phyloP scores from a whole-genome alignment of 257 asterid species.

The Plantago elongata region DNA sequence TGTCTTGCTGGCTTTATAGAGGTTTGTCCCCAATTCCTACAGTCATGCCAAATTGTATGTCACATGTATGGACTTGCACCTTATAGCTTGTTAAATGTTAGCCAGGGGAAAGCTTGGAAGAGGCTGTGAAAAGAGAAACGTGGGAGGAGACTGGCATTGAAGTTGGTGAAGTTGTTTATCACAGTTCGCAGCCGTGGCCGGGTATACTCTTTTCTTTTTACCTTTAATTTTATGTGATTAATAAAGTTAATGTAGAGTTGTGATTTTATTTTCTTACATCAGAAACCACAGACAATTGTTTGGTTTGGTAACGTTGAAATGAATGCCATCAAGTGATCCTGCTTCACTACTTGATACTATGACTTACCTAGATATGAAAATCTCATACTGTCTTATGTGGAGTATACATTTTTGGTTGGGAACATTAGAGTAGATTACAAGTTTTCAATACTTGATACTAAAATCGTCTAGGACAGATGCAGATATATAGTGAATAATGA shows the following conservation, averaged over 20 bases:
- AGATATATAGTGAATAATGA: no score
- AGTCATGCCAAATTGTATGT: background rate
- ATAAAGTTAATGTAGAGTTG: no score
- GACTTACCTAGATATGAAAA: no score
- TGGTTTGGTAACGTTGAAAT: slow-evolving; percentile 3
- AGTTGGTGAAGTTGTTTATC: slow-evolving; percentile 90
- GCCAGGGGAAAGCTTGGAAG: slow-evolving; percentile 98
- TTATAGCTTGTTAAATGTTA: slow-evolving; percentile 24
- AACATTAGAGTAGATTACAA: no score
- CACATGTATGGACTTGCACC: background rate
- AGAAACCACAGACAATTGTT: no score
- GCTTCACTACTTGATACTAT: background rate
- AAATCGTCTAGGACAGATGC: no score
- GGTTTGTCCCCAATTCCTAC: slow-evolving; percentile 34
- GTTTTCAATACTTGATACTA: no score
- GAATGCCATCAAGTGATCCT: background rate
- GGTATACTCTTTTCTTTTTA: slow-evolving; percentile 35
- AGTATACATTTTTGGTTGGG: no score
- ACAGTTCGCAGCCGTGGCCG: slow-evolving; percentile 99
- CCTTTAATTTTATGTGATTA: background rate
- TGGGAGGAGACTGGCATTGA: slow-evolving; percentile 95
- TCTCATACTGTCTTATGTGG: no score
- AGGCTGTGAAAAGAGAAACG: slow-evolving; percentile 96
- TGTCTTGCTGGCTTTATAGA: slow-evolving; percentile 97
- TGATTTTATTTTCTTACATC: no score